Conservation (phyloP, 495 filamentous ascomycete species). For the Apiosordaria backusii region DNA sequence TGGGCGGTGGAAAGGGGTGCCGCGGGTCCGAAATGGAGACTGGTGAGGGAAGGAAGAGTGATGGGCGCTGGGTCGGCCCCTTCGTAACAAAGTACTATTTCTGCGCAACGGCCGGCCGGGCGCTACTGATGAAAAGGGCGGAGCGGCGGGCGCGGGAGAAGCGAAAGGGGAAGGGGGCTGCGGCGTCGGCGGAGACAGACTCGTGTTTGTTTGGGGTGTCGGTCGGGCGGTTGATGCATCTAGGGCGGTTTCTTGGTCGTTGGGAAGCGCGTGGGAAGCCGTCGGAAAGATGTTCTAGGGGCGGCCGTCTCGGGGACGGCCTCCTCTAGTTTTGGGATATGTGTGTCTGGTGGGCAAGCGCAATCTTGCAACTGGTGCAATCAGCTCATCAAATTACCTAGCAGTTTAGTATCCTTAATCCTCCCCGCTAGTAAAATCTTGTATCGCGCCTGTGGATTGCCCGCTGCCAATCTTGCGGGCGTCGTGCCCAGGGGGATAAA, state of each 20-base stretch:
- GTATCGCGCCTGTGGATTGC: not conserved
- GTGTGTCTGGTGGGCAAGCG: not conserved
- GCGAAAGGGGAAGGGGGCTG: conserved; percentile 36
- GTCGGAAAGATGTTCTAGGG: not conserved
- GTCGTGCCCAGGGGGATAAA: not conserved
- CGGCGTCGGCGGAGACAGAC: conserved; percentile 30
- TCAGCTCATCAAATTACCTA: not conserved
- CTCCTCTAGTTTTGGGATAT: not conserved
- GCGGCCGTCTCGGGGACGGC: not conserved
- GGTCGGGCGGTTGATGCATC: not conserved
- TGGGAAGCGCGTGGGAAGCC: conserved; percentile 1
- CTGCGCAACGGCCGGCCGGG: conserved; percentile 21
- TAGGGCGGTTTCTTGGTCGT: conserved; percentile 1
- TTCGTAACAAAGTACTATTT: conserved; percentile 38
- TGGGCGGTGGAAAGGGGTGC: conserved; percentile 29
- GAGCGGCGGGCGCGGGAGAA: conserved; percentile 19
- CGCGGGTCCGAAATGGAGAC: conserved; percentile 47
- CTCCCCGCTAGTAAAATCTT: not conserved
- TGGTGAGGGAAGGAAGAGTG: conserved; percentile 31
- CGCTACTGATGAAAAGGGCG: conserved; percentile 18
- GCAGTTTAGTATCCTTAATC: not conserved
- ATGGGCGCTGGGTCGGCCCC: conserved; percentile 36
- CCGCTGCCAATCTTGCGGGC: not conserved
- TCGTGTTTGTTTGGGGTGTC: not conserved
- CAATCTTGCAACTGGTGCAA: not conserved